Conservation (phyloP, 192 early-diverging fungal species). For the Radiomyces spectabilis region DNA sequence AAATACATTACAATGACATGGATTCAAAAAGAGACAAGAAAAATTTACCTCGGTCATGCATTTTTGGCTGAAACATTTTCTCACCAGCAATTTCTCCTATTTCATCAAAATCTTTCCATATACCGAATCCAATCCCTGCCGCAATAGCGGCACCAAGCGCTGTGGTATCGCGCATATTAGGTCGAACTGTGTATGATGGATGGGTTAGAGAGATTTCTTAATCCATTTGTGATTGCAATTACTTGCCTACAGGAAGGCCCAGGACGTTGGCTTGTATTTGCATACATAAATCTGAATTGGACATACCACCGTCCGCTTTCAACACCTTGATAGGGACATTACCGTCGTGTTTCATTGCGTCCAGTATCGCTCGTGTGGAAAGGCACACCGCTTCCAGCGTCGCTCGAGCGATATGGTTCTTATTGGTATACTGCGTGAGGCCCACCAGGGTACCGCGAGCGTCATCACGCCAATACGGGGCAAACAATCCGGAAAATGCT, state of each 20-base stretch:
- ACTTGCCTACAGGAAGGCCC: slow-evolving; percentile 60
- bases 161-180: slow-evolving; percentile 88
- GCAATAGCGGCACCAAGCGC: slow-evolving; percentile 88
- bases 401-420: slow-evolving; percentile 79
- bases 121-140: slow-evolving; percentile 19
- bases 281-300: slow-evolving; percentile 86
- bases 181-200: slow-evolving; percentile 39
- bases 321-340: slow-evolving; percentile 60
- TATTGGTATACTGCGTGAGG: slow-evolving; percentile 84
- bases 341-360: slow-evolving; percentile 81
- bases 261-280: slow-evolving; percentile 88
- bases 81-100: slow-evolving; percentile 4
- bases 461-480: slow-evolving; percentile 94
- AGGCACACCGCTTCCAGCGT: slow-evolving; percentile 88
- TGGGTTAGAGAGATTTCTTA: not conserved
- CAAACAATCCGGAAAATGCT: slow-evolving; percentile 90
- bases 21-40: not conserved
- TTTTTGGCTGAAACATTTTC: slow-evolving; percentile 14
- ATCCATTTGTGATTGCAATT: not conserved
- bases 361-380: slow-evolving; percentile 83
- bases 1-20: not conserved
- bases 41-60: slow-evolving; percentile 8
- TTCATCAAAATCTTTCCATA: slow-evolving; percentile 14
- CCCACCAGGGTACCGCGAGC: slow-evolving; percentile 84
- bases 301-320: slow-evolving; percentile 89